A percentile compares a stretch with the other conserved stretches of the same genome.
Conservation (phyloP, 176 grass and related monocot species). For the Aegilops tauschii region DNA sequence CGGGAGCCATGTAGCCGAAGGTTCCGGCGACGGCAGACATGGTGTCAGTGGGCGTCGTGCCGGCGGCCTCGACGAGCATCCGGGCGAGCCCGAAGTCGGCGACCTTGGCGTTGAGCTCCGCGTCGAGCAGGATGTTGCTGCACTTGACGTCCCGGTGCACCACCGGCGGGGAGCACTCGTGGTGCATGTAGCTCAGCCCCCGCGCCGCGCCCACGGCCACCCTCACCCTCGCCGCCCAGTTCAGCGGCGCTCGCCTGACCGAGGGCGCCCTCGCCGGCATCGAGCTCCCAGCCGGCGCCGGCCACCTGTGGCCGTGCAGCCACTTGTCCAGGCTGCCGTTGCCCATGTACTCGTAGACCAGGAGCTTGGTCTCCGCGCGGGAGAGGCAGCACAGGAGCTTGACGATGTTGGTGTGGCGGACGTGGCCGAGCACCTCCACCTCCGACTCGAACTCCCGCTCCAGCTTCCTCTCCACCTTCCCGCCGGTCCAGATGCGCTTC, state of each 20-base stretch:
- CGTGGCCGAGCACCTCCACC: slow-evolving; percentile 64
- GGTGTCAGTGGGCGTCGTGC: slow-evolving; percentile 19
- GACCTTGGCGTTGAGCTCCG: slow-evolving; percentile 60
- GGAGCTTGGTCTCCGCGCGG: slow-evolving; percentile 69
- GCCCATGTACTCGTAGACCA: slow-evolving; percentile 92
- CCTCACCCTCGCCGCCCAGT: slow-evolving; percentile 64
- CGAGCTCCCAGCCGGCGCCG: background rate
- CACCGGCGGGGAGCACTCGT: slow-evolving; percentile 70
- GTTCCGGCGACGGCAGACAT: slow-evolving; percentile 65
- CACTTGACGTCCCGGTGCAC: slow-evolving; percentile 86
- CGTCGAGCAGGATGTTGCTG: slow-evolving; percentile 86
- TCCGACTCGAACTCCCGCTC: slow-evolving; percentile 80
- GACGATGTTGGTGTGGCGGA: slow-evolving; percentile 81
- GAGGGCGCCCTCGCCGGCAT: background rate
- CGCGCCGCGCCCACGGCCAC: slow-evolving; percentile 63
- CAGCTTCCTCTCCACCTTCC: slow-evolving; percentile 36
- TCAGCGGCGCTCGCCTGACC: slow-evolving; percentile 19
- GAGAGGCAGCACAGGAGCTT: slow-evolving; percentile 83
- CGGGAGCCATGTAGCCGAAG: slow-evolving; percentile 94
- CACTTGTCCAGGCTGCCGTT: slow-evolving; percentile 73
- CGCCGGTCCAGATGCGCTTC: slow-evolving; percentile 64
- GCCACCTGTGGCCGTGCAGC: slow-evolving; percentile 51
- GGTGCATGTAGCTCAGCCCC: slow-evolving; percentile 87
- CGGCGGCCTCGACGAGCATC: slow-evolving; percentile 45
- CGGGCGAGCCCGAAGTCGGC: slow-evolving; percentile 86